Evolutionary conservation across 1,284 basidiomycete genomes (phyloP).

Genomic region (Ustilago sp.): DNA sequence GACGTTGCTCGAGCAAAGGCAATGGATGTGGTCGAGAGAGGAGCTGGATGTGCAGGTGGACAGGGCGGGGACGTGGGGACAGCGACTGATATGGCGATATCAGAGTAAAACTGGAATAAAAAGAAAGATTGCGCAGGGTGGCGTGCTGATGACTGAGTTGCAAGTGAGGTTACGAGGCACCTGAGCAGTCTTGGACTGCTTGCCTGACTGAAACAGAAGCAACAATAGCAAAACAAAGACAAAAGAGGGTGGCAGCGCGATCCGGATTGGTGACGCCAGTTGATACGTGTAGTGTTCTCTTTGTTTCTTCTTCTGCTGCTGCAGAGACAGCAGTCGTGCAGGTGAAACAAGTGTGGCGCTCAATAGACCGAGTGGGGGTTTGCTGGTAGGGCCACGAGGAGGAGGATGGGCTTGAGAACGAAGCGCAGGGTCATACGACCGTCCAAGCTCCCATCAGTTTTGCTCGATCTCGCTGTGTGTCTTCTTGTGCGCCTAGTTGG

Average conservation of each 20-base stretch:
- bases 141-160: neutral
- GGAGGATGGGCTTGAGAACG: too few relatives aligned
- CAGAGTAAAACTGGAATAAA: neutral
- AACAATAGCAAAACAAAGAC: too few relatives aligned
- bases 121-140: neutral
- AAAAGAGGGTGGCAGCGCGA: neutral
- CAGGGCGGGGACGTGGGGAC: neutral
- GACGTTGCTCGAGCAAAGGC: neutral
- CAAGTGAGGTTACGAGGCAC: neutral
- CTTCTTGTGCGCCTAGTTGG: too few relatives aligned
- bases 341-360: too few relatives aligned
- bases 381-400: too few relatives aligned
- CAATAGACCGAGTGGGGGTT: too few relatives aligned
- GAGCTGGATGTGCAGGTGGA: neutral
- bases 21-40: neutral
- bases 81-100: neutral
- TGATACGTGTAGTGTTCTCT: too few relatives aligned
- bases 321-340: too few relatives aligned
- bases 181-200: neutral
- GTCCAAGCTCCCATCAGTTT: too few relatives aligned
- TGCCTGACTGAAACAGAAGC: neutral
- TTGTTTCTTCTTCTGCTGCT: too few relatives aligned
- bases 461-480: too few relatives aligned
- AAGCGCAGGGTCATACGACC: too few relatives aligned
- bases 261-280: neutral